Base-by-base conservation (phyloP, 2,329 filamentous ascomycete species). In the Thelonectria olida region DNA sequence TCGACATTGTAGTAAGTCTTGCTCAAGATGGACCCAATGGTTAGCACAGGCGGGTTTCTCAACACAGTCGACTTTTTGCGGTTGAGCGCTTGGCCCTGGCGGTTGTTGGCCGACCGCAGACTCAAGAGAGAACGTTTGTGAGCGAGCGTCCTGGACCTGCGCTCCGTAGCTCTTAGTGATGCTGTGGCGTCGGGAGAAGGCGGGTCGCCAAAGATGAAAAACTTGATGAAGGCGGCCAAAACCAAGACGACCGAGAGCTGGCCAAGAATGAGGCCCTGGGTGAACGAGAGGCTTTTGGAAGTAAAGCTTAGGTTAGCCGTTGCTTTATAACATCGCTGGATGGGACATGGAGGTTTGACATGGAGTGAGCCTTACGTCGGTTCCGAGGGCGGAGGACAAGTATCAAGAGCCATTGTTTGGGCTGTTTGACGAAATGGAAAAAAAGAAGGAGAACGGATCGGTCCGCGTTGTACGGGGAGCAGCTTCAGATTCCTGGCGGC, bases 1-100 rank as follows among this genome's bases (percentile, higher is more conserved):
- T 96, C 87, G 42, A 96, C 92, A 74, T 97, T 97, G 81, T 99
- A 99, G 78, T 97, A 99, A 20, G 96, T 98, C 81, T 99, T 99
- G 70, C 90, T 90, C 23, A 99, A 85, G 63, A 99, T 97, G 9
- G 93, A 96, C 51, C 91, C 91, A n/a, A 97, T 97, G 5, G 94
- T 97, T 17, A 96, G 87, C 4, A 87, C 86, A 1, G 91, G 90
- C 0, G 91, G 86, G 17, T 88, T 89, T 5, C 92, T 86, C 7
- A 96, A 82, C 13, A 95, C 88, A 72, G 86, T 91, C 27, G 89
- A 93, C 65, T 88, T 88, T 73, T 90, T 90, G 72, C 85, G 87
- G 58, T 82, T 89, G 61, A 88, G 68, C 56, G 79, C 77, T 62
- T 82, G 76, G 66, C 76, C 76, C 25, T 75, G 76, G 56, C 75